Evolutionary conservation across 208 protist genomes (phyloP), one percentile per base, ranked within the genome.

Genomic region (Leishmania major): DNA sequence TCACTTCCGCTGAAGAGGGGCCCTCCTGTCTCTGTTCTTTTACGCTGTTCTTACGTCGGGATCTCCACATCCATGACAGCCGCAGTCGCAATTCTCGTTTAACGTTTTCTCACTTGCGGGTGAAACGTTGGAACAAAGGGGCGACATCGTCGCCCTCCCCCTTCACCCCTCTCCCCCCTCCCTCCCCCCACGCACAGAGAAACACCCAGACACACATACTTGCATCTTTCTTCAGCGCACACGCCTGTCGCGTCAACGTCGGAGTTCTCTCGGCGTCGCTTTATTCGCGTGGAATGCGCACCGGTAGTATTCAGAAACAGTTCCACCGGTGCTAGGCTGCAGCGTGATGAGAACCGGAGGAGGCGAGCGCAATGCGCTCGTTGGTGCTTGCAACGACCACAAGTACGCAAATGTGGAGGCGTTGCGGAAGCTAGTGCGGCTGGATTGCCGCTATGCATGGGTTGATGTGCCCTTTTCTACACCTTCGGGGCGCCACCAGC

Each of bases 391-490:
- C 72, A n/a, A 71, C 11, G 78, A 80, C 40, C 8, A 57, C 49
- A 78, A 79, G 59, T 80, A 80, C 45, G 43, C 47, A 1, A 13
- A 28, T 25, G 53, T 86, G 45, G 78, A 77, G 7, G 75, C 78
- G 8, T 35, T 83, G 37, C 83, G 83, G 19, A 28, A 75, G 45
- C 28, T 75, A 10, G 80, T 86, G 57, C 49, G 45, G 7, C 66
- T 40, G 6, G 83, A 86, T 31, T 6, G 49, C 15, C 83, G 83
- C n/a, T 86, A 79, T 78, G 75, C 25, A 47, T 86, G 83, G 83
- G 55, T 59, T 45, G 40, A 81, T 49, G 5, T 86, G 28, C 73
- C 78, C 19, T 67, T 35, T 66, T 49, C 43, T 25, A 37, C 15
- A 25, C 22, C 28, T 57, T 6, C 70, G 15, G 62, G 11, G 8